Conservation (phyloP, 768 basidiomycete genomes). For the Tylopilus sp. region DNA sequence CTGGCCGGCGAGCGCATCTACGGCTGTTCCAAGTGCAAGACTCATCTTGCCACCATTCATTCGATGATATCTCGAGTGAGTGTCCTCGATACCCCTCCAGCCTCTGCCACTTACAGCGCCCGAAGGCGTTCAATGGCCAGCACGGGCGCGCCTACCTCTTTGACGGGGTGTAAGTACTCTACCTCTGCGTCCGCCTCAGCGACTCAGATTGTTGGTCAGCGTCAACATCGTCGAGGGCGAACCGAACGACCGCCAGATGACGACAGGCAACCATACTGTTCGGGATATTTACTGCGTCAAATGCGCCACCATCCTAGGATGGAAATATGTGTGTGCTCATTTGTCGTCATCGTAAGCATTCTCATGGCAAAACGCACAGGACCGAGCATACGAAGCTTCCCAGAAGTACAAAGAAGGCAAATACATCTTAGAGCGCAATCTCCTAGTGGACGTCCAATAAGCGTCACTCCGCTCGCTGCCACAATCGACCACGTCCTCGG, state of each 20-base stretch:
- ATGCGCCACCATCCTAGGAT: constrained; percentile 82
- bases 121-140: constrained; percentile 93
- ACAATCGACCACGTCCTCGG: constrained; percentile 2
- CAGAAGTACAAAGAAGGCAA: constrained; percentile 99
- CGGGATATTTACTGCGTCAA: constrained; percentile 94
- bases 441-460: constrained; percentile 84
- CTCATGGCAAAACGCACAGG: constrained; percentile 50
- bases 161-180: constrained; percentile 75
- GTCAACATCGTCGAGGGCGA: constrained; percentile 92
- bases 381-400: constrained; percentile 81
- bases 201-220: constrained; percentile 38
- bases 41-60: constrained; percentile 88
- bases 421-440: constrained; percentile 93
- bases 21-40: constrained; percentile 82
- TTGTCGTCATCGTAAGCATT: background rate
- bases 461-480: constrained; percentile 8
- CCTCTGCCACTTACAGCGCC: constrained; percentile 14
- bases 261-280: constrained; percentile 94
- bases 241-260: constrained; percentile 91
- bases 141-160: constrained; percentile 95
- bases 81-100: constrained; percentile 7
- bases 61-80: constrained; percentile 86
- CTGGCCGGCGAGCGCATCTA: constrained; percentile 83
- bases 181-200: constrained; percentile 8
- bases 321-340: constrained; percentile 82